Percentiles rank a stretch among this genome's conserved stretches.
phyloP scores from a whole-genome alignment of 2,329 filamentous ascomycete species.

The Ceratocystis eucalypticola region DNA sequence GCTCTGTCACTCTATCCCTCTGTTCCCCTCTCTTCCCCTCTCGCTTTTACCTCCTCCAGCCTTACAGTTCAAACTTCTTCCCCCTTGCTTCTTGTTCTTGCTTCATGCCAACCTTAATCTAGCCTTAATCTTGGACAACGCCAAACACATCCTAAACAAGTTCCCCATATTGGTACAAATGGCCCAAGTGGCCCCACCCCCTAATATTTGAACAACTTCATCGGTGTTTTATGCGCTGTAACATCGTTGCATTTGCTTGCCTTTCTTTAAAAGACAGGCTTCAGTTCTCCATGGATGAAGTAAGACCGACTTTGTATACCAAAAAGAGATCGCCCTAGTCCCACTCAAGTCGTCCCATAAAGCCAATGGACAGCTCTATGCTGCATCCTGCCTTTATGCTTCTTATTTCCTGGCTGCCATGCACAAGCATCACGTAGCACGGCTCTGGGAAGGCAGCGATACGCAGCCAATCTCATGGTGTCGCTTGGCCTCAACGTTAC shows the following conservation, averaged over 20 bases:
- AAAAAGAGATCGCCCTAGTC: too few relatives aligned
- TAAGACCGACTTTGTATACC: too few relatives aligned
- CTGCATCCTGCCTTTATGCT: too few relatives aligned
- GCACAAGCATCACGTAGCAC: not conserved
- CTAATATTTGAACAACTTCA: not conserved
- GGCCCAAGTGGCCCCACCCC: not conserved
- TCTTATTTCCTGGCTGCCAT: not conserved
- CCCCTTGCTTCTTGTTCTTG: constrained; percentile 1
- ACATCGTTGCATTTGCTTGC: not conserved
- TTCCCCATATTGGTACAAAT: not conserved
- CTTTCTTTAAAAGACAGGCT: too few relatives aligned
- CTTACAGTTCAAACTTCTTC: not conserved
- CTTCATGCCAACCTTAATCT: constrained; percentile 7
- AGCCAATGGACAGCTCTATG: too few relatives aligned
- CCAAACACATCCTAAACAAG: constrained; percentile 6
- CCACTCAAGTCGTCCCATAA: too few relatives aligned
- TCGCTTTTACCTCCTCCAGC: not conserved
- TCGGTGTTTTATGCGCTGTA: not conserved
- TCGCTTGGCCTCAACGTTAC: too few relatives aligned
- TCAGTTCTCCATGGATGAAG: too few relatives aligned
- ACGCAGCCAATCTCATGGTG: too few relatives aligned
- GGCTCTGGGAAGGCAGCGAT: too few relatives aligned
- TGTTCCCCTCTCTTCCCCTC: not conserved
- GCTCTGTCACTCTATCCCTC: not conserved
- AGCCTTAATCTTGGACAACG: constrained; percentile 1